Conservation (phyloP, 345 rosid genomes). For the Citrus maxima region DNA sequence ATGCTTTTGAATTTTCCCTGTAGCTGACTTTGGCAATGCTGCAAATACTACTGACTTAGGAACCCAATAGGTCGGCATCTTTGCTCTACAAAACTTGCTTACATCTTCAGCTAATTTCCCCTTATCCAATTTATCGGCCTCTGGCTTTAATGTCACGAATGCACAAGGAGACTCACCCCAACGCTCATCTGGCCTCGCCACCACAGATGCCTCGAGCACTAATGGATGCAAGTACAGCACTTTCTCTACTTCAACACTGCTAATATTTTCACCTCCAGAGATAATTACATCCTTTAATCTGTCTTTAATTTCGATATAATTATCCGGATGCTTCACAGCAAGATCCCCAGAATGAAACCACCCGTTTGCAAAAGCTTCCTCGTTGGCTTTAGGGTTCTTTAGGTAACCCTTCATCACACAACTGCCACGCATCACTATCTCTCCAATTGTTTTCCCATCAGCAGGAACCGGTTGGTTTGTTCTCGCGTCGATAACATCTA, state of each 20-base stretch:
- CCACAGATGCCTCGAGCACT: slow-evolving; percentile 73
- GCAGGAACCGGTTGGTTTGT: slow-evolving; percentile 73
- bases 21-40: slow-evolving; percentile 80
- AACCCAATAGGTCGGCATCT: slow-evolving; percentile 79
- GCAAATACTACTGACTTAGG: slow-evolving; percentile 82
- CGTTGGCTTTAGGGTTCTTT: slow-evolving; percentile 71
- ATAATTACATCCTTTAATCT: slow-evolving; percentile 85
- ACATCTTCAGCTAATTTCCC: slow-evolving; percentile 49
- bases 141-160: slow-evolving; percentile 66
- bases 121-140: slow-evolving; percentile 36
- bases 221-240: slow-evolving; percentile 64
- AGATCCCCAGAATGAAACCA: slow-evolving; percentile 91
- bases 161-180: slow-evolving; percentile 95
- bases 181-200: slow-evolving; percentile 70
- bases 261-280: slow-evolving; percentile 89
- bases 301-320: slow-evolving; percentile 79
- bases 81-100: slow-evolving; percentile 53
- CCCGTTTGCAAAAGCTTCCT: slow-evolving; percentile 73
- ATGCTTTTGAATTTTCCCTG: slow-evolving; percentile 90
- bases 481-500: slow-evolving; percentile 64
- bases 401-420: slow-evolving; percentile 80
- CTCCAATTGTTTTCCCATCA: slow-evolving; percentile 75
- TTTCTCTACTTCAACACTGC: slow-evolving; percentile 81
- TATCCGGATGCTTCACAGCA: slow-evolving; percentile 84
- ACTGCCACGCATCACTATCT: slow-evolving; percentile 82